Base-by-base conservation (phyloP, 164 flowering plant genomes). In the Stephania japonica region DNA sequence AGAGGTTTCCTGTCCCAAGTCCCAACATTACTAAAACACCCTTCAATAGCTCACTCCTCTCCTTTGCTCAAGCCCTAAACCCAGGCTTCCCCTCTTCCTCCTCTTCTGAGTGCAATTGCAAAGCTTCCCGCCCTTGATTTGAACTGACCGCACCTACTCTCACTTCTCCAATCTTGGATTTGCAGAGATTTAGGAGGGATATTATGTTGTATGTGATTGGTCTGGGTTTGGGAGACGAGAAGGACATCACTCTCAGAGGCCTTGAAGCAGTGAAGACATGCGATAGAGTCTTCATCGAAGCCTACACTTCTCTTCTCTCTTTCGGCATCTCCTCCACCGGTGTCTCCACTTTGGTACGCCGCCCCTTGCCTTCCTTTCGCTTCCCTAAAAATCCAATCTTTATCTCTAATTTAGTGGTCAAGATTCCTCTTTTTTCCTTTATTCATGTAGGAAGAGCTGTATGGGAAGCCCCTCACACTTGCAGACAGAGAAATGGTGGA, bases 401-500 rank as follows among this genome's bases (percentile, higher is more conserved):
- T 8, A 3, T 10, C 19, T 50, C 59, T 50, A 13, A 32, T 32
- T 19, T 6, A 3, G 16, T 1, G 9, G 7, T n/a, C 18, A 3
- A 2, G 24, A 59, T 7, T 19, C 9, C 2, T 59, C 23, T 21
- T 21, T 21, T 59, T 59, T 19, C n/a, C n/a, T n/a, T n/a, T n/a
- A n/a, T n/a, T n/a, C n/a, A n/a, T 59, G 24, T 53, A 75, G 77
- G 72, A 75, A 56, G 47, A 69, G 47, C 32, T 75, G 61, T 75
- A 75, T 63, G 77, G 72, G 44, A 75, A 43, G 49, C 14, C 90
- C 21, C 50, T 95, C 27, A 89, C 62, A 0, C 65, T 90, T 76
- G 91, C 97, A 4, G 99, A 94, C 73, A 87, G 97, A 82, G 99
- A 94, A 79, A 87, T 81, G 85, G 97, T 92, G 5, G 97, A 95